These are phyloP conservation scores for Candida maris DNA, from an alignment of 805 yeast genomes.

Conservation along the genomic window DNA sequence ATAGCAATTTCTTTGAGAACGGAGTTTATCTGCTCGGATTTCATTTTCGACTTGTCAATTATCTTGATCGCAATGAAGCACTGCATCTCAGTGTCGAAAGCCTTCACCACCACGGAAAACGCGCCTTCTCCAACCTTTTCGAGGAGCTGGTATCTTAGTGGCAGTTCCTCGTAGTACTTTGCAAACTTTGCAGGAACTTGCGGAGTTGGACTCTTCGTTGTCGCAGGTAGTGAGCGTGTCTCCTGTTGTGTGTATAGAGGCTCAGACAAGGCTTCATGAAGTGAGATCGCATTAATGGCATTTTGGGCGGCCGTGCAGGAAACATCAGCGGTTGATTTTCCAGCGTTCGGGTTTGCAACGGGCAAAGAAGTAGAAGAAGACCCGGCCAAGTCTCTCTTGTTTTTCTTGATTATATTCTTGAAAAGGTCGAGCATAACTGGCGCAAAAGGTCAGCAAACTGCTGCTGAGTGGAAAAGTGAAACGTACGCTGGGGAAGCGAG, in stretches of 20 bases:
- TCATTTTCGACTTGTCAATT: conserved; percentile 58
- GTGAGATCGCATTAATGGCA: too few species aligned
- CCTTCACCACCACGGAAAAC: conserved; percentile 79
- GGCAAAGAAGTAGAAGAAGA: conserved; percentile 2
- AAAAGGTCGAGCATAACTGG: conserved; percentile 27
- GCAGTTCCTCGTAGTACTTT: conserved; percentile 27
- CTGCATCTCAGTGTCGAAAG: conserved; percentile 44
- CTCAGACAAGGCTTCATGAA: too few species aligned
- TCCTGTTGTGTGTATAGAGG: too few species aligned
- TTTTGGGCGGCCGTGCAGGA: neutral
- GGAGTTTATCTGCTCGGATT: conserved; percentile 48
- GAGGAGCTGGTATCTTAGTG: conserved; percentile 24
- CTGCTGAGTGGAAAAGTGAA: too few species aligned
- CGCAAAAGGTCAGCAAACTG: too few species aligned
- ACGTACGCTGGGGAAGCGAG: too few species aligned
- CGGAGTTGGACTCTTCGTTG: too few species aligned
- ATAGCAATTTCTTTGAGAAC: conserved; percentile 70
- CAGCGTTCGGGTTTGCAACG: too few species aligned
- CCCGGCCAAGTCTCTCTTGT: conserved; percentile 8
- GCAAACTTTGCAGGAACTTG: conserved; percentile 14
- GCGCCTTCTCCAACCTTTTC: conserved; percentile 78
- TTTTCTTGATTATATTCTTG: conserved; percentile 25
- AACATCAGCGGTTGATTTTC: neutral
- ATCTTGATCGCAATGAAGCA: conserved; percentile 68
- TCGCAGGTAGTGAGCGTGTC: too few species aligned